phyloP scores from a whole-genome alignment of 257 asterid genomes.

The Sherardia arvensis region DNA sequence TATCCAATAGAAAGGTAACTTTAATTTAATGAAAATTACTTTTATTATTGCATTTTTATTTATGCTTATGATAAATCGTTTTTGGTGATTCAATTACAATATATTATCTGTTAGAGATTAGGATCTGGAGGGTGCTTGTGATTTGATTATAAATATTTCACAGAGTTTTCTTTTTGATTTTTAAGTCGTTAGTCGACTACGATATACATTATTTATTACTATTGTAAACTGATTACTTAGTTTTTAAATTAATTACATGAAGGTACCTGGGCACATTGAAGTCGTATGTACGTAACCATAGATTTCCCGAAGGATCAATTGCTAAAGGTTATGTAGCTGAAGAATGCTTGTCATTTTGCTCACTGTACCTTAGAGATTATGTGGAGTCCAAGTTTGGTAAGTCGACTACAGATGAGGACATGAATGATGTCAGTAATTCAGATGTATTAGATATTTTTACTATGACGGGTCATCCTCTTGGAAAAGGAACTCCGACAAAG shows the following conservation, averaged over 20 bases:
- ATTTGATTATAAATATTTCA: too few species aligned
- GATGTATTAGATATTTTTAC: background rate
- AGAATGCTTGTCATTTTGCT: constrained; percentile 3
- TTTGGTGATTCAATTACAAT: too few species aligned
- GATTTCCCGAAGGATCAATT: background rate
- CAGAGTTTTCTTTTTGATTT: too few species aligned
- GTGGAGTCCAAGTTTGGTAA: background rate
- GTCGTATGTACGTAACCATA: background rate
- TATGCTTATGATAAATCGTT: too few species aligned
- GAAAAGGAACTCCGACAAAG: background rate
- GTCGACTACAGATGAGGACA: background rate
- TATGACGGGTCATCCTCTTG: background rate
- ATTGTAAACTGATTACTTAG: too few species aligned
- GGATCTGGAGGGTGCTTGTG: too few species aligned
- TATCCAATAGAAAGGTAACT: constrained; percentile 7
- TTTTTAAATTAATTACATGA: background rate
- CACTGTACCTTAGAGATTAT: background rate
- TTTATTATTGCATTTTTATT: background rate
- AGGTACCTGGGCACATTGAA: background rate
- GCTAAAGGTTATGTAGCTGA: background rate
- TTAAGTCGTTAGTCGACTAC: too few species aligned
- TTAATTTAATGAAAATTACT: too few species aligned
- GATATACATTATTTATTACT: too few species aligned
- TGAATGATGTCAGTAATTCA: background rate
- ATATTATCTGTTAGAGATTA: too few species aligned